Evolutionary conservation across 805 yeast species (phyloP).

Genomic region (Nakazawaea holstii): DNA sequence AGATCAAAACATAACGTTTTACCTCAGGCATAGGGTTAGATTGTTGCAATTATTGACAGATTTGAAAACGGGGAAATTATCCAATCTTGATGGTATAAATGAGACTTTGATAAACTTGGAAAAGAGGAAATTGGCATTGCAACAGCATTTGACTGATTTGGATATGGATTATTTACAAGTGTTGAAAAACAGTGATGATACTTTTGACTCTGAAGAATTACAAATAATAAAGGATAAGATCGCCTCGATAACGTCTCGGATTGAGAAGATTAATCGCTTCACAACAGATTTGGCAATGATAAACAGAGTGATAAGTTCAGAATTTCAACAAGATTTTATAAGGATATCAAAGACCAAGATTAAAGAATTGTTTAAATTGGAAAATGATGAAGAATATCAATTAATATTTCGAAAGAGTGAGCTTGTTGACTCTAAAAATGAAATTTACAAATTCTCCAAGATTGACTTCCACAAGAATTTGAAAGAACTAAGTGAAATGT

Average conservation of each 20-base stretch:
- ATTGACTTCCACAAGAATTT: constrained; percentile 8
- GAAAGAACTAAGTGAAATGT: constrained; percentile 5
- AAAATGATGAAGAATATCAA: constrained; percentile 8
- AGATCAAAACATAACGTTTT: constrained; percentile 6
- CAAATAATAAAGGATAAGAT: neutral
- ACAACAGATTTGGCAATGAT: constrained; percentile 5
- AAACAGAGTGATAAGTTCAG: constrained; percentile 2
- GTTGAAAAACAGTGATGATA: neutral
- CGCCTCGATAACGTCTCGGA: neutral
- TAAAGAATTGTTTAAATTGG: constrained; percentile 7
- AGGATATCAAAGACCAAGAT: constrained; percentile 1
- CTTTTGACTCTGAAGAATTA: neutral
- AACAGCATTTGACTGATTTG: constrained; percentile 7
- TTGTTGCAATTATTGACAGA: constrained; percentile 5
- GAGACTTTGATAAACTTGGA: constrained; percentile 9
- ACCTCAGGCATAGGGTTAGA: constrained; percentile 6
- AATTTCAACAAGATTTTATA: constrained; percentile 1
- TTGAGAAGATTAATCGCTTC: neutral
- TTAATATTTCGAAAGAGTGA: constrained; percentile 9
- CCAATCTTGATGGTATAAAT: constrained; percentile 3
- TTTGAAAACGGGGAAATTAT: neutral
- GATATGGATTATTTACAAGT: constrained; percentile 4
- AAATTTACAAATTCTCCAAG: constrained; percentile 7
- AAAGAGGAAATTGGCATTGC: constrained; percentile 6
- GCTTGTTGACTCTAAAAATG: neutral